Base-by-base conservation (phyloP, 202 grass and related monocot species). In the Thinopyrum obtusiflorum region DNA sequence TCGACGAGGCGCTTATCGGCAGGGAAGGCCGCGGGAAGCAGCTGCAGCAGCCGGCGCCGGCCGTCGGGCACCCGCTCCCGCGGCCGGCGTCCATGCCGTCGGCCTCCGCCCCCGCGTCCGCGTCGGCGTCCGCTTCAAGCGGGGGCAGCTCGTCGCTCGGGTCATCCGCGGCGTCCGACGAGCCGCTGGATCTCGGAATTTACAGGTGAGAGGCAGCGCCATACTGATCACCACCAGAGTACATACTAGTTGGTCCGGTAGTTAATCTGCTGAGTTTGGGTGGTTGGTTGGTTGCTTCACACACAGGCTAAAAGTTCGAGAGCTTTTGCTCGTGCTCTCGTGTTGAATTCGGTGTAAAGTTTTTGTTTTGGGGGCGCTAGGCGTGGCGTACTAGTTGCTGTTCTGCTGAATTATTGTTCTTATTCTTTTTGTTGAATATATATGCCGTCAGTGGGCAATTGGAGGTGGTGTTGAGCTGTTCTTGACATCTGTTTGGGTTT, bases 91-190 rank as follows among this genome's bases (percentile, higher is more conserved):
- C 90, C 33, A 0, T 87, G 67, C 87, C 77, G 79, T 47, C 85
- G 63, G 29, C 74, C 11, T 84, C 87, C 12, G 53, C 11, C 3
- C 69, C 86, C 6, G 83, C 81, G 2, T 90, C 83, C 0, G 72
- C 59, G 2, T 94, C 92, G 0, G 86, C 74, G 13, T 93, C 92
- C 1, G 89, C 63, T 8, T 94, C 93, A 26, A 95, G 83, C 83
- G 83, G 64, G 11, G 88, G 88, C 25, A 81, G 25, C 78, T 91
- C 89, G 0, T 91, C 89, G 78, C 82, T 91, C 32, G 89, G 65
- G 5, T 91, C 89, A 6, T 95, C 93, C 42, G 86, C 83, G 68
- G 92, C 90, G 46, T 95, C 88, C 36, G 93, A 95, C 72, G 93
- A 92, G 46, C 88, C 81, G 36, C 86, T 82, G 75, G 93, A 91